Evolutionary conservation across 352 stramenopile genomes (phyloP).

Genomic region (Phytophthora multivora): DNA sequence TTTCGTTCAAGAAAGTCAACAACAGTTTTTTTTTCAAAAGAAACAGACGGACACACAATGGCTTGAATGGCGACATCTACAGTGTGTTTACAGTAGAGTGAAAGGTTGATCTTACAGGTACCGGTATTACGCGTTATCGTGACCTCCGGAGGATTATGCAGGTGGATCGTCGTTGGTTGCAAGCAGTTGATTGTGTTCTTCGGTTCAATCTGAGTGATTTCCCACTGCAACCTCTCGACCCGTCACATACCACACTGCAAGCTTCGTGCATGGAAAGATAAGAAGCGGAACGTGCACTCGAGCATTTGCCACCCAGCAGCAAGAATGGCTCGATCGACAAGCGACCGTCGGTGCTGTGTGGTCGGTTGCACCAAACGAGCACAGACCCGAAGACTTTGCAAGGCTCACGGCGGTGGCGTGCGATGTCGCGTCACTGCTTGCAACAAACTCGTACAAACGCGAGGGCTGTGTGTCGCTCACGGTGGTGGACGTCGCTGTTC

Average conservation of each 20-base stretch:
- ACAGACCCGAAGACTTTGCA: conserved; percentile 70
- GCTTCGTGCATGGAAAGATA: no score
- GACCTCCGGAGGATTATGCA: neutral
- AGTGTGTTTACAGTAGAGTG: no score
- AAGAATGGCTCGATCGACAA: conserved; percentile 2
- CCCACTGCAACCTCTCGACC: neutral
- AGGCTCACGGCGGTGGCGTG: conserved; percentile 78
- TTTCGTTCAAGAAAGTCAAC: neutral
- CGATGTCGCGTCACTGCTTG: conserved; percentile 64
- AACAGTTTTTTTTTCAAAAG: no score
- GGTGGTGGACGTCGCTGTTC: conserved; percentile 67
- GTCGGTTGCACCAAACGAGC: conserved; percentile 68
- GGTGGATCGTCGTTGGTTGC: neutral
- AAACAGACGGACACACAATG: no score
- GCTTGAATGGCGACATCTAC: no score
- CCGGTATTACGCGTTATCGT: neutral
- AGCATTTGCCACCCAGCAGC: neutral
- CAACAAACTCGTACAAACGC: conserved; percentile 75
- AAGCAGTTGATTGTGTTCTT: conserved; percentile 1
- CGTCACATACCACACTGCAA: neutral
- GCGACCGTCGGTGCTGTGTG: conserved; percentile 42
- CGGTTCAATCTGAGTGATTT: neutral
- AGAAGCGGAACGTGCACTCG: neutral
- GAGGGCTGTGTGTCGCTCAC: conserved; percentile 70
- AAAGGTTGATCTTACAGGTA: no score